Conservation (phyloP, 2,329 filamentous ascomycete genomes). For the Trichoderma asperellum region DNA sequence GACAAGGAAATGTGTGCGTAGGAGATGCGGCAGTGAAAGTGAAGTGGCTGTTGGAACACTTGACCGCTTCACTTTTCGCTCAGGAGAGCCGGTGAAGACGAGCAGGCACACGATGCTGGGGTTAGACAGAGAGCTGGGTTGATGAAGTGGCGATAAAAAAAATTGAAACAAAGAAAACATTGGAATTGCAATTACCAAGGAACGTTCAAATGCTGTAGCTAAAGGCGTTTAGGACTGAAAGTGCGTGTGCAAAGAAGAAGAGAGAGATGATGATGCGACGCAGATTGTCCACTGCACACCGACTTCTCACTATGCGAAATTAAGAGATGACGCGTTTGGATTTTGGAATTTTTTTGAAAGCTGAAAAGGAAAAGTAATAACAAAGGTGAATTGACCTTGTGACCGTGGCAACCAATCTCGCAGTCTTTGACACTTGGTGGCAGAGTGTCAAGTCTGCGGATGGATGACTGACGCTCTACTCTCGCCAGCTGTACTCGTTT, state of each 20-base stretch:
- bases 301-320: neutral
- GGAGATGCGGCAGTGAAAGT: neutral
- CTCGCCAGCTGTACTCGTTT: neutral
- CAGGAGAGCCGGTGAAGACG: neutral
- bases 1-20: too few species aligned
- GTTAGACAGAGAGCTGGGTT: neutral
- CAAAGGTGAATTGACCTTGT: neutral
- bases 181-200: neutral
- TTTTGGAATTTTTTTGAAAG: neutral
- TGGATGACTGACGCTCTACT: neutral
- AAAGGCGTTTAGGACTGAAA: neutral
- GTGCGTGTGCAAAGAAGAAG: neutral
- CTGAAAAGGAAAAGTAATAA: neutral
- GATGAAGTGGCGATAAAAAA: neutral
- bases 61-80: neutral
- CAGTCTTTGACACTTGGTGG: conserved; percentile 1
- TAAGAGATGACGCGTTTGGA: neutral
- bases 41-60: conserved; percentile 9
- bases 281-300: neutral
- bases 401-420: neutral
- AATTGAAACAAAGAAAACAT: neutral
- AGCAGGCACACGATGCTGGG: neutral
- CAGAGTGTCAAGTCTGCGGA: neutral
- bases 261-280: neutral
- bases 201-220: neutral